These are phyloP conservation scores for Malus asiatica DNA, from an alignment of 306 rosid species.

Conservation along the genomic window DNA sequence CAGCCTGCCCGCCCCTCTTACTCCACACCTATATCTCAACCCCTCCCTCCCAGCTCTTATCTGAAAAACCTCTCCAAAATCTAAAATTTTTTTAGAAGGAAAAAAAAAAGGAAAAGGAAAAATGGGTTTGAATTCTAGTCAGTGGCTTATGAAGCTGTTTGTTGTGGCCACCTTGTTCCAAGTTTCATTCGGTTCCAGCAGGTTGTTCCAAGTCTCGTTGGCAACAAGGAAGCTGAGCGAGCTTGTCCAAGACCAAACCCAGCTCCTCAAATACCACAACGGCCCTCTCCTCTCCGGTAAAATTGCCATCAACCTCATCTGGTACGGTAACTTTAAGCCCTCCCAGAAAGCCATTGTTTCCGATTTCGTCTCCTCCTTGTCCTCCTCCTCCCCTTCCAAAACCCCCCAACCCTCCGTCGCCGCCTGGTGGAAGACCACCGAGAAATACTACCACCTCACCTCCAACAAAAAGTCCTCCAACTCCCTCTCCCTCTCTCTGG, in stretches of 20 bases:
- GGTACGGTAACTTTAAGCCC: constrained; percentile 82
- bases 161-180: constrained; percentile 25
- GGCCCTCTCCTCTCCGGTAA: constrained; percentile 77
- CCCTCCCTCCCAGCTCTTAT: not conserved
- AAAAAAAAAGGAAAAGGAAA: not conserved
- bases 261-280: constrained; percentile 65
- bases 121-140: not conserved
- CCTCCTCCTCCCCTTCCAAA: constrained; percentile 16
- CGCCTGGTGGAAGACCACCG: constrained; percentile 80
- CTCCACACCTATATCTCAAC: constrained; percentile 6
- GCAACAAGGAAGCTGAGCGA: constrained; percentile 44
- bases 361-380: constrained; percentile 57
- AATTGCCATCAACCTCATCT: constrained; percentile 60
- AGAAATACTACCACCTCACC: constrained; percentile 54
- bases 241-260: constrained; percentile 49
- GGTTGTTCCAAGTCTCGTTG: constrained; percentile 32
- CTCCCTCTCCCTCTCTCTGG: constrained; percentile 33
- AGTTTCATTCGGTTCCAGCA: constrained; percentile 19
- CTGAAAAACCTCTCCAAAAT: not conserved
- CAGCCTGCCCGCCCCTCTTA: not conserved
- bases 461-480: constrained; percentile 22
- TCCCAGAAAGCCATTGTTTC: constrained; percentile 63
- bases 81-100: too few relatives aligned
- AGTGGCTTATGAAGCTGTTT: constrained; percentile 4
- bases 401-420: constrained; percentile 51